Base-by-base conservation (phyloP, 1,139 yeast species). In the Kodamaea alishanica region DNA sequence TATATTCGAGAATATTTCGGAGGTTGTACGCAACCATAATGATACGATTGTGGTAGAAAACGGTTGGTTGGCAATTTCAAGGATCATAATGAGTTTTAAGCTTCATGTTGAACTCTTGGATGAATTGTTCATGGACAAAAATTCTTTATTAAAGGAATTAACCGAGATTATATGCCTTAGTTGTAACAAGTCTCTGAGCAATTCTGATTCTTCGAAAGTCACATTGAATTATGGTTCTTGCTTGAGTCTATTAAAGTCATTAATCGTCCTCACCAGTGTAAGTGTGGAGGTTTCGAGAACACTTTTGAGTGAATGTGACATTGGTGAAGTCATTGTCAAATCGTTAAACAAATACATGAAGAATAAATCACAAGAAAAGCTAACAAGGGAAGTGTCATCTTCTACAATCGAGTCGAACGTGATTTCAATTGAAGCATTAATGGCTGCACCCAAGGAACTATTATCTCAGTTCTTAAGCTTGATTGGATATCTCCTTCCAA, bases 371-470 rank as follows among this genome's bases (percentile, higher is more conserved):
- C 38, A 15, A 23, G 32, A 10, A 32, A 34, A 6, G 9, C 20
- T 4, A 15, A 15, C 20, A 15, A 15, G 4, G 20, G 20, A 15
- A 15, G 20, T 15, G 4, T 15, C 27, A 10, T 25, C 33, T 10
- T 33, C 15, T 11, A 12, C 28, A n/a, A 6, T 22, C 24, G 20
- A 15, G 20, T 28, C 38, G 10, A 36, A 33, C 26, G 28, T 26
- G 7, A 26, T 28, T 0, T 67, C 83, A 2, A 72, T 83, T 31
- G 95, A 86, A 51, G 78, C 87, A 0, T 62, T 89, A 31, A 84
- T 88, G 79, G 79, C 83, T 38, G 78, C 81, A 4, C 90, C 94
- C 1, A 82, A 81, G 48, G 86, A 81, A 22, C 57, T 86, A 28
- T 60, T 84, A 26, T 52, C 76, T 1, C 71, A 79, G 22, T 68